Conservation (phyloP, 345 rosid species). For the sweet orange (Citrus sinensis) region DVS_A1.0 CM039165.1:24514501-24515000, state of each 20-base stretch:
- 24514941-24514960: too few relatives aligned
- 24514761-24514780: background rate
- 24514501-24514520: too few relatives aligned
- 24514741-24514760: background rate
- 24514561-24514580: too few relatives aligned
- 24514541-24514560: background rate
- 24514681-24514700: background rate
- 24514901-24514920: background rate
- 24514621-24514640: background rate
- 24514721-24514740: too few relatives aligned
- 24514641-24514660: background rate
- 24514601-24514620: background rate
- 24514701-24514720: background rate
- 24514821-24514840: background rate
- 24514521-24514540: background rate
- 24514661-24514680: background rate
- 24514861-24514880: background rate
- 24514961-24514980: too few relatives aligned
- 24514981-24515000: too few relatives aligned
- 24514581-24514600: too few relatives aligned
- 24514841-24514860: background rate
- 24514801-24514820: background rate
- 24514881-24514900: conserved; percentile 13
- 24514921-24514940: background rate
- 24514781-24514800: background rate